Base-by-base conservation (phyloP, 2,329 filamentous ascomycete species). In the Aschersonia sp. region DNA sequence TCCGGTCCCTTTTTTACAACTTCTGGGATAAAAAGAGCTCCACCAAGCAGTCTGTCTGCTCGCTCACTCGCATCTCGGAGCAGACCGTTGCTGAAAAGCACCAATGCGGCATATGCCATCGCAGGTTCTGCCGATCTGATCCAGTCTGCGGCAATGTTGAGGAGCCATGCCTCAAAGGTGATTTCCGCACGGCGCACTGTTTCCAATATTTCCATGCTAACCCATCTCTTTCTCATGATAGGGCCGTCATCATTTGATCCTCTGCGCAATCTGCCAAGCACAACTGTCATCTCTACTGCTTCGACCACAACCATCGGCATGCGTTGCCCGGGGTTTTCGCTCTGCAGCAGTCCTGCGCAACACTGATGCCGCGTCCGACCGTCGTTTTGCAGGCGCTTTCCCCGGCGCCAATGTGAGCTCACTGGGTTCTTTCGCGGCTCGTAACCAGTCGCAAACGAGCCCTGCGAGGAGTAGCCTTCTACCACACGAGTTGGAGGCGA, bases 121-220 rank as follows among this genome's bases (percentile, higher is more conserved):
- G 35, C 12, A 8, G n/a, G 5, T n/a, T 22, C 14, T 9, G 10
- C 32, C 53, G 45, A 44, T 22, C 41, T 44, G 43, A 39, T 31
- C 35, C 39, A 46, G 46, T 45, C 49, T 48, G 50, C 53, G 55
- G 61, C 54, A 52, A 72, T 72, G 69, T 65, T 72, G 51, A 67
- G 66, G 61, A 62, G 62, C 54, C 62, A 62, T 52, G 50, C 60
- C 55, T 65, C 61, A 56, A 63, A 64, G 62, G 69, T 69, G 29
- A 43, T 43, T 43, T 14, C 1, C 40, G 9, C 11, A 37, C 5
- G 35, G 35, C 35, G 35, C 35, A 8, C 35, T 8, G 8, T 37
- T 37, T 37, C 35, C 35, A 22, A 4, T 22, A 22, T 22, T 22
- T 22, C 35, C 35, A 9, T 37, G 35, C 35, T 37, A 4, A 37